Base-by-base conservation (phyloP, 2,329 filamentous ascomycete species). In the Fusarium illudens region DNA sequence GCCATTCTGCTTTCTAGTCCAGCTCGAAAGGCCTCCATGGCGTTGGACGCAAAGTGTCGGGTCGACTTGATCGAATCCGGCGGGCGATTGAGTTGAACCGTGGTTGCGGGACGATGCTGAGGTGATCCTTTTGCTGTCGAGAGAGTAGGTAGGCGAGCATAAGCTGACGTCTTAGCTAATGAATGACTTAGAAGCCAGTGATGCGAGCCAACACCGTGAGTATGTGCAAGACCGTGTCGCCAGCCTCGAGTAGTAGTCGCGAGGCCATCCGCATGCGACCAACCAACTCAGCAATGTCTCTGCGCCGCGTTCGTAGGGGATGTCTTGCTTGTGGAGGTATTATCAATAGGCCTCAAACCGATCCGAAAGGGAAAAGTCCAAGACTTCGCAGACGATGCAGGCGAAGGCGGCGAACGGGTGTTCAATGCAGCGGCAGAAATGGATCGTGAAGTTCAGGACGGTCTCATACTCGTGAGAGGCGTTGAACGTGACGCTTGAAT, bases 1-100 rank as follows among this genome's bases (percentile, higher is more conserved):
- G 65, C 44, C 5, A 52, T 39, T 59, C 42, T 57, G 27, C 48
- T 52, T 17, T 64, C 59, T 7, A 62, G 53, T 5, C 65, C 62
- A 12, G 51, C 51, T 61, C 62, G 58, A 44, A 61, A 33, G 7
- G 56, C 32, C 3, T 73, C 71, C 74, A 75, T 75, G 49, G 48
- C 34, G 44, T 17, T 32, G 13, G 49, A 44, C 22, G 55, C 15
- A 13, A 15, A 33, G 7, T 32, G 19, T 33, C 29, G 32, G 6
- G 29, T 33, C 11, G 20, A 17, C 4, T 48, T 30, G n/a, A 6
- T 34, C 5, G 4, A 34, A 34, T 17, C 30, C 29, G 29, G 29
- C 11, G 29, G 4, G 3, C n/a, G 34, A 34, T 6, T 17, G 17
- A 17, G 37, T 15, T n/a, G 13, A 29, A 17, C n/a, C 10, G 6